phyloP scores from a whole-genome alignment of 129 eudicot species.

The Chrysanthemum lavandulifolium region DNA sequence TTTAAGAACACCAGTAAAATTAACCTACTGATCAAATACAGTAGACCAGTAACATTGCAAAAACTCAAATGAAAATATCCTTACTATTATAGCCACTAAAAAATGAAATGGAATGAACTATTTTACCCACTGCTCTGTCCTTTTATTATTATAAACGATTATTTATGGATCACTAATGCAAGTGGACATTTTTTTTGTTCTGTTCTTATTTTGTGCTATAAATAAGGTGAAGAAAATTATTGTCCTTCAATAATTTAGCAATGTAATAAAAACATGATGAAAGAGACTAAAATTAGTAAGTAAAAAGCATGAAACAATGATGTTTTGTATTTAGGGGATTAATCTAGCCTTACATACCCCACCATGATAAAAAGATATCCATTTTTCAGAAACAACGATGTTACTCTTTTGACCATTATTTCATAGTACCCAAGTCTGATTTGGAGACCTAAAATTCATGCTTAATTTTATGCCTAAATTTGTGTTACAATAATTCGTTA shows the following conservation, averaged over 20 bases:
- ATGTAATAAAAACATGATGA: no score
- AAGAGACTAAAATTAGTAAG: background rate
- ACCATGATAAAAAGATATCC: background rate
- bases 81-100: background rate
- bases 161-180: no score
- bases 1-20: background rate
- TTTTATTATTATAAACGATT: background rate
- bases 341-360: background rate
- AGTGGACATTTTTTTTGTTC: no score
- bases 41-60: background rate
- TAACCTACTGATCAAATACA: background rate
- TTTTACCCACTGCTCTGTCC: constrained; percentile 8
- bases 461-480: no score
- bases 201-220: no score
- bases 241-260: no score
- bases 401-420: no score
- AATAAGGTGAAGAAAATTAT: no score
- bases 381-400: background rate
- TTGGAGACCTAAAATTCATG: no score
- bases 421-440: background rate
- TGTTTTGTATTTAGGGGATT: no score
- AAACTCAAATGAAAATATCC: background rate
- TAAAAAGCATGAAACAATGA: background rate
- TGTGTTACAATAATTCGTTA: no score
- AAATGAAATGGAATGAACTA: constrained; percentile 4